Evolutionary conservation across 495 filamentous ascomycete species (phyloP).

Genomic region (Podospora bellae-mahoneyi): DNA sequence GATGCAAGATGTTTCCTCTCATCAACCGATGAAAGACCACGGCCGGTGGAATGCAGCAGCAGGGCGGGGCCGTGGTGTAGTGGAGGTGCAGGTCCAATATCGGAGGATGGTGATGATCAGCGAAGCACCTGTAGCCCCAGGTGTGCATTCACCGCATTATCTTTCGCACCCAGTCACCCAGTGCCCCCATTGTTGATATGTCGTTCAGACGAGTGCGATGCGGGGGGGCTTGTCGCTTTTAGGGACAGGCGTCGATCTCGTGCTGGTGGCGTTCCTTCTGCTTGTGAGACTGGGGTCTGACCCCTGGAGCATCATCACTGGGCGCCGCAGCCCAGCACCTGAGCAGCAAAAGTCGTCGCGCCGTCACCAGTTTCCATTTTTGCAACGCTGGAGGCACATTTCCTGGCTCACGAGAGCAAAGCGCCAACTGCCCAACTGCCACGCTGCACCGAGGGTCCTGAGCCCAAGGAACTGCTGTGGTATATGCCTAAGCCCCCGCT

Average conservation of each 20-base stretch:
- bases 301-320: constrained; percentile 4
- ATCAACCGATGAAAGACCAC: background rate
- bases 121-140: background rate
- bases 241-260: constrained; percentile 7
- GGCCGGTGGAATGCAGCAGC: background rate
- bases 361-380: background rate
- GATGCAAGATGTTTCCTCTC: background rate
- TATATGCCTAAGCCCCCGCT: background rate
- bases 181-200: background rate
- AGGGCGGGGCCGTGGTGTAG: no score
- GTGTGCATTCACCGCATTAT: background rate
- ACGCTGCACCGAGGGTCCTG: background rate
- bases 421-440: background rate
- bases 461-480: background rate
- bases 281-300: constrained; percentile 5
- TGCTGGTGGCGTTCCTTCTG: constrained; percentile 13
- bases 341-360: background rate
- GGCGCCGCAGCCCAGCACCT: background rate
- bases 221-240: background rate
- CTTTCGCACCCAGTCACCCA: background rate
- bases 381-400: background rate
- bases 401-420: background rate
- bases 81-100: background rate
- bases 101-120: background rate
- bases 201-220: background rate